Conservation (phyloP, 345 rosid species). For the Eucalyptus tenuipes region DNA sequence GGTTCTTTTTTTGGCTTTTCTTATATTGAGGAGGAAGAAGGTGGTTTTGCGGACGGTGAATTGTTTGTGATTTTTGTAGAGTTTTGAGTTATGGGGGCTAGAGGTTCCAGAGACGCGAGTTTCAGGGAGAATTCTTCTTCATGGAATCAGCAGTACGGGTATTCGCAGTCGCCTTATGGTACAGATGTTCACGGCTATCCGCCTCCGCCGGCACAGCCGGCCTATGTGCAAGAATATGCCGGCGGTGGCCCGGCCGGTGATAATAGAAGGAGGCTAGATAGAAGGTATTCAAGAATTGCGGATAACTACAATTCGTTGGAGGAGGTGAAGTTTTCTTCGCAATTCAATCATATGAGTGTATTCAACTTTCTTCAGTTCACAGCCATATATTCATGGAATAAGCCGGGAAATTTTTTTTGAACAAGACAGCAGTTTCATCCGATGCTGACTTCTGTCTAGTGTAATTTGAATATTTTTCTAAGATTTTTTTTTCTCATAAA, state of each 20-base stretch:
- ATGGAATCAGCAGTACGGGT: conserved; percentile 18
- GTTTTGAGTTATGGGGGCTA: conserved; percentile 51
- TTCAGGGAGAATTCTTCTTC: conserved; percentile 43
- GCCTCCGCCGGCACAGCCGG: conserved; percentile 4
- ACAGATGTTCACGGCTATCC: conserved; percentile 21
- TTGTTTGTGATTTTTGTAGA: neutral
- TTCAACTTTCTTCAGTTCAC: neutral
- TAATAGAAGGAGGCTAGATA: conserved; percentile 44
- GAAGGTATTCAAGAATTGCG: conserved; percentile 62
- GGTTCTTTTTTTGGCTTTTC: neutral
- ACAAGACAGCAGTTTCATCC: neutral
- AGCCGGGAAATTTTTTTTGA: neutral
- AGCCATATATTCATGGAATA: neutral
- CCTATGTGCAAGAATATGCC: conserved; percentile 8
- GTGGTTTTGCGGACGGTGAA: neutral
- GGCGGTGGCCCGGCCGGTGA: neutral
- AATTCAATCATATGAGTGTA: neutral
- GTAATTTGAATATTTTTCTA: neutral
- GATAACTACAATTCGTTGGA: conserved; percentile 73
- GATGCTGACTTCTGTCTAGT: neutral
- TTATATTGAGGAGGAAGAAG: neutral
- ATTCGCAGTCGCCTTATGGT: conserved; percentile 20
- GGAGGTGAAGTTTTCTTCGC: conserved; percentile 29
- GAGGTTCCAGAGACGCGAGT: conserved; percentile 39
- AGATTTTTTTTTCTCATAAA: neutral